Evolutionary conservation across 108 stramenopile species (phyloP).

Genomic region (Conticribra weissflogii): DNA sequence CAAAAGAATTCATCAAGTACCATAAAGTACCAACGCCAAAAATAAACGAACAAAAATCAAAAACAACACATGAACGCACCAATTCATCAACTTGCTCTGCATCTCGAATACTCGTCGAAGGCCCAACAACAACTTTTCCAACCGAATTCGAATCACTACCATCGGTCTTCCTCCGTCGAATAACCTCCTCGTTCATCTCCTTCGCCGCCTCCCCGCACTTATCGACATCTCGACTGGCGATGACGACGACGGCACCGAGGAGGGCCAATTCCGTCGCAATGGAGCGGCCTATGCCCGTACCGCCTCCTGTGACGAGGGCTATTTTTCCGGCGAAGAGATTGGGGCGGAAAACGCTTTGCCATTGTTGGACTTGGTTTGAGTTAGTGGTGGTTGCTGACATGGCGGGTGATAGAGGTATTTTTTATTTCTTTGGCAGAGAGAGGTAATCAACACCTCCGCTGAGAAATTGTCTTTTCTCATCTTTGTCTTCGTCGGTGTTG

Average conservation of each 20-base stretch:
- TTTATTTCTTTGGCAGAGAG: too few relatives aligned
- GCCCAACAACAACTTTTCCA: slow-evolving; percentile 63
- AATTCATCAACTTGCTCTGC: slow-evolving; percentile 66
- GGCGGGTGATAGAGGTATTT: too few relatives aligned
- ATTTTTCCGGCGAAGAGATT: slow-evolving; percentile 71
- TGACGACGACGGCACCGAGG: slow-evolving; percentile 79
- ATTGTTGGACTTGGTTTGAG: slow-evolving; percentile 9
- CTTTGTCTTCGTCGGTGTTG: too few relatives aligned
- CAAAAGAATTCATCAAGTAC: too few relatives aligned
- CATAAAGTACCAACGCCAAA: too few relatives aligned
- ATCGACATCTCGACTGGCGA: slow-evolving; percentile 69
- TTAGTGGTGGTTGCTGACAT: background rate
- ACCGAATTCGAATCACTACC: slow-evolving; percentile 3
- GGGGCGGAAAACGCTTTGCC: slow-evolving; percentile 67
- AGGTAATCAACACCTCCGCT: too few relatives aligned
- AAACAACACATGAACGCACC: slow-evolving; percentile 22
- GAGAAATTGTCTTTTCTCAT: too few relatives aligned
- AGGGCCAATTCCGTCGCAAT: slow-evolving; percentile 71
- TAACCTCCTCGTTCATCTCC: slow-evolving; percentile 54
- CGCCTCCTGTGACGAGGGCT: slow-evolving; percentile 89
- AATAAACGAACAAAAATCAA: background rate
- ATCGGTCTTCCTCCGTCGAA: slow-evolving; percentile 16
- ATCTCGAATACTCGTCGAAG: slow-evolving; percentile 76
- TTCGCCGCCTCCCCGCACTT: slow-evolving; percentile 62
- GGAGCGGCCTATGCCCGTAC: slow-evolving; percentile 81